These are phyloP conservation scores for Phytophthora chlamydospora DNA, from an alignment of 352 stramenopile genomes.

Conservation along the genomic window DNA sequence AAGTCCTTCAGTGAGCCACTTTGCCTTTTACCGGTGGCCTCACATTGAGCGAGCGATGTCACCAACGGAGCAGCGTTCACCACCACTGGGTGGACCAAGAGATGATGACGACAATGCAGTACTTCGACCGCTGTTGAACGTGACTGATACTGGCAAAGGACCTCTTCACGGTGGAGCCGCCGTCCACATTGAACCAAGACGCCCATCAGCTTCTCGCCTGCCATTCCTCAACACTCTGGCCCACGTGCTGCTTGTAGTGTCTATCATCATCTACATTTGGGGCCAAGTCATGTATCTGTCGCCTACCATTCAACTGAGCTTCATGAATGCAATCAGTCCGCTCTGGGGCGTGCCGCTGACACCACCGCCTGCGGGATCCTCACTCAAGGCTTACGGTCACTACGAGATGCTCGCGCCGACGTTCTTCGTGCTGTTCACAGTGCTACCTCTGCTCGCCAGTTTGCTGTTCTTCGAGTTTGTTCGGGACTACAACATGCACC, in stretches of 20 bases:
- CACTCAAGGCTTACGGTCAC: constrained; percentile 36
- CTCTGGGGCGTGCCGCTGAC: constrained; percentile 40
- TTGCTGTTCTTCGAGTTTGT: constrained; percentile 52
- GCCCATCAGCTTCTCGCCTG: background rate
- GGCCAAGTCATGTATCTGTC: constrained; percentile 51
- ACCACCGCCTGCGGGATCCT: constrained; percentile 28
- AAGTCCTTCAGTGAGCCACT: constrained; percentile 11
- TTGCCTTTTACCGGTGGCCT: constrained; percentile 10
- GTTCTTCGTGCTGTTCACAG: constrained; percentile 60
- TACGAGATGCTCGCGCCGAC: constrained; percentile 61
- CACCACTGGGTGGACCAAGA: constrained; percentile 3
- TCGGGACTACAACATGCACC: constrained; percentile 47
- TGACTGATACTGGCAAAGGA: constrained; percentile 4
- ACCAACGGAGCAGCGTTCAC: constrained; percentile 18
- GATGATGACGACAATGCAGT: constrained; percentile 8
- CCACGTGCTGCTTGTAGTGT: constrained; percentile 42
- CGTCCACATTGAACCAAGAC: background rate
- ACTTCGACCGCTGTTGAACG: constrained; percentile 18
- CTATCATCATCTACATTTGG: constrained; percentile 46
- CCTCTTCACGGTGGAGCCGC: background rate
- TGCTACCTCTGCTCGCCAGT: constrained; percentile 50
- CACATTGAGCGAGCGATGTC: constrained; percentile 11
- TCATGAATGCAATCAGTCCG: constrained; percentile 32
- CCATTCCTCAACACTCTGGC: constrained; percentile 29
- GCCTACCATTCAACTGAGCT: constrained; percentile 40